Evolutionary conservation across 2,329 filamentous ascomycete species (phyloP), one percentile per base, ranked within the genome.

Genomic region (Tolypocladium inflatum): DNA sequence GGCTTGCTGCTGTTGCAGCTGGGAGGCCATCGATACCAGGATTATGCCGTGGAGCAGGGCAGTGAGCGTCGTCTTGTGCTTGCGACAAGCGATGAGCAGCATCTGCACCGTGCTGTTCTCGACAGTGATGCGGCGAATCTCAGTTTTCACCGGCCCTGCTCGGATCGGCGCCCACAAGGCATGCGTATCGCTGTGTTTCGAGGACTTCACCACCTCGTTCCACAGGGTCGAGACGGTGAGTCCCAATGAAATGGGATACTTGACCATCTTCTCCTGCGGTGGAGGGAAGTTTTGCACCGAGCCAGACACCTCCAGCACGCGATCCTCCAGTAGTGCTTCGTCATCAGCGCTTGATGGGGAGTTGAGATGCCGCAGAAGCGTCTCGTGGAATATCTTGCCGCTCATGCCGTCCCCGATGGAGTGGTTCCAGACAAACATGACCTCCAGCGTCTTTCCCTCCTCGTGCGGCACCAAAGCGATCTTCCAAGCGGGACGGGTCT

Each of bases 311-410:
- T 42, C 19, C n/a, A 54, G 37, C 21, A 54, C 35, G 37, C 33
- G 37, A 11, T 23, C n/a, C 21, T 54, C 3, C n/a, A 26, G 15
- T 3, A 26, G 5, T 26, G 21, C 33, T 15, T 38, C 21, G 21
- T 39, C 52, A n/a, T 23, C 52, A 15, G 2, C 37, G 21, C 23
- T 52, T 7, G 19, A 15, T 8, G 45, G 15, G 17, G 26, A 10
- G 3, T 33, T 57, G 33, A 57, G 55, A n/a, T 52, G 37, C 17
- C 37, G 52, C 39, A 58, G 53, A n/a, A 58, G 53, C n/a, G 54
- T 60, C 54, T 58, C 37, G 55, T 66, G 63, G 38, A 65, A 64
- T n/a, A 64, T 61, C 48, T 61, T 64, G n/a, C 55, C 63, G 42
- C 64, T 58, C 42, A 57, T 64, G 15, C 62, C 63, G 30, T 66